These are phyloP conservation scores for Inosperma sp. DNA, from an alignment of 768 basidiomycete genomes.

Conservation along the genomic window DNA sequence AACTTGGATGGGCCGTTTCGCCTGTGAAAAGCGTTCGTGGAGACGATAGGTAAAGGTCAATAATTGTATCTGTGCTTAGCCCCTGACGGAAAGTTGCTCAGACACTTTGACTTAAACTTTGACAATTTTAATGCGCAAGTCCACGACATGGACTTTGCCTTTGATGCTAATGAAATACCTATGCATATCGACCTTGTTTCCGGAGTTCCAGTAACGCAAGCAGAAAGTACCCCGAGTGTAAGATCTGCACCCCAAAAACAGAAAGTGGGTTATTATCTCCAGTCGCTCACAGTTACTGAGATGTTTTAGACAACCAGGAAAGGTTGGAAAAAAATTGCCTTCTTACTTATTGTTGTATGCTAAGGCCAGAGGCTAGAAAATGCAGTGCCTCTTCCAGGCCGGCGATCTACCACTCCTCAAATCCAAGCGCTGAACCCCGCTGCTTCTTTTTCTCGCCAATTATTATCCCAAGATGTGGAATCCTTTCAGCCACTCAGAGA, in stretches of 20 bases:
- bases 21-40: constrained; percentile 23
- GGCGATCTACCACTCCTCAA: constrained; percentile 7
- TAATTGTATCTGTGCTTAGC: not conserved
- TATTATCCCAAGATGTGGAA: constrained; percentile 39
- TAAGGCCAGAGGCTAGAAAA: constrained; percentile 11
- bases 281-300: not conserved
- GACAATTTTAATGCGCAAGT: not conserved
- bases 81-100: not conserved
- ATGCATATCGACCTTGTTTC: constrained; percentile 1
- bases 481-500: constrained; percentile 26
- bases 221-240: not conserved
- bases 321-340: not conserved
- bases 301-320: not conserved
- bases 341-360: not conserved
- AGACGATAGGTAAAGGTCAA: constrained; percentile 11
- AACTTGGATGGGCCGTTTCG: constrained; percentile 64
- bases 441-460: constrained; percentile 36
- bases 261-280: not conserved
- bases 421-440: constrained; percentile 21
- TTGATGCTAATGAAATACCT: constrained; percentile 14
- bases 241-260: not conserved
- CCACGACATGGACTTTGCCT: constrained; percentile 26
- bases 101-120: constrained; percentile 13
- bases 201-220: not conserved
- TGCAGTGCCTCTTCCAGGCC: constrained; percentile 6